These are phyloP conservation scores for Starmerella kuoi DNA, from an alignment of 805 yeast genomes.

Conservation along the genomic window DNA sequence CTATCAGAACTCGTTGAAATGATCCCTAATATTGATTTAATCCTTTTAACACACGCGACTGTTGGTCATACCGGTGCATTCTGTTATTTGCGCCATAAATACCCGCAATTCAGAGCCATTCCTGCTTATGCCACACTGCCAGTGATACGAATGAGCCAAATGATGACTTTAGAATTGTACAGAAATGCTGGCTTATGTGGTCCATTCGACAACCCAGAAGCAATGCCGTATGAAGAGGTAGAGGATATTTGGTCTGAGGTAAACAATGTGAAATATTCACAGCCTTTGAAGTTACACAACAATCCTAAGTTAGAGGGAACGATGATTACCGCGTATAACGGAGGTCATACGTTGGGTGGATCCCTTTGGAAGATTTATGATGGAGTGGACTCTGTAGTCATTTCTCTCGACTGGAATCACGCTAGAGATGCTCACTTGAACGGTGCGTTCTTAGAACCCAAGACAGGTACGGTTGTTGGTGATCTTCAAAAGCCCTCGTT, in stretches of 20 bases:
- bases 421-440: constrained; percentile 74
- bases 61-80: constrained; percentile 70
- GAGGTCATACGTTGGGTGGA: constrained; percentile 93
- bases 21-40: constrained; percentile 44
- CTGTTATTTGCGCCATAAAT: constrained; percentile 47
- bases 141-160: constrained; percentile 70
- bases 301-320: constrained; percentile 18
- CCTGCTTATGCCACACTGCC: constrained; percentile 88
- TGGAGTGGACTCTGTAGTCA: constrained; percentile 66
- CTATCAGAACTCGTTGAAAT: constrained; percentile 29
- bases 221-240: constrained; percentile 56
- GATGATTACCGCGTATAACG: constrained; percentile 65
- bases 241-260: constrained; percentile 70
- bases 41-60: constrained; percentile 80
- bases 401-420: constrained; percentile 92
- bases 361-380: constrained; percentile 71
- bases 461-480: constrained; percentile 49
- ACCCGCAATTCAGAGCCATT: constrained; percentile 45
- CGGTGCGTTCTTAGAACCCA: constrained; percentile 48
- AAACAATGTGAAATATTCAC: constrained; percentile 61
- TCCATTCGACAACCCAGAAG: constrained; percentile 39
- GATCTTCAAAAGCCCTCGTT: constrained; percentile 65
- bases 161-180: constrained; percentile 73
- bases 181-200: constrained; percentile 64
- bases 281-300: constrained; percentile 33